Conservation (phyloP, 441 rosid species). For the Bruguiera hainesii region DNA sequence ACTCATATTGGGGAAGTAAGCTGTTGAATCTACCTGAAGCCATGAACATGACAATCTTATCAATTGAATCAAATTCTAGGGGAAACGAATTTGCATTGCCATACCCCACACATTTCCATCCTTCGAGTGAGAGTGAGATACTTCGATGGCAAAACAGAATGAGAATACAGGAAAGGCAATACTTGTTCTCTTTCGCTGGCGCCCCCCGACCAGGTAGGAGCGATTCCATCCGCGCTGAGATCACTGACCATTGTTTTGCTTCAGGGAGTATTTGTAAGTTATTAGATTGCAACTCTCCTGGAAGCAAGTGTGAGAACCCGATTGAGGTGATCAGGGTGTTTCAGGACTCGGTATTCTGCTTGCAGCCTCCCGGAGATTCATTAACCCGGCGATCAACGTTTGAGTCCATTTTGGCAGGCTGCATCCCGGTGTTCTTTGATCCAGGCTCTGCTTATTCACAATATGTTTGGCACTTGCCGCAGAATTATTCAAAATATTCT, state of each 20-base stretch:
- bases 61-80: slow-evolving; percentile 50
- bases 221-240: slow-evolving; percentile 36
- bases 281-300: slow-evolving; percentile 22
- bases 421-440: slow-evolving; percentile 57
- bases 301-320: slow-evolving; percentile 36
- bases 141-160: slow-evolving; percentile 37
- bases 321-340: slow-evolving; percentile 29
- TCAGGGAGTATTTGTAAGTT: slow-evolving; percentile 36
- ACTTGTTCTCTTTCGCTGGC: slow-evolving; percentile 52
- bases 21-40: slow-evolving; percentile 55
- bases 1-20: slow-evolving; percentile 54
- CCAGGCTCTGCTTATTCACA: slow-evolving; percentile 55
- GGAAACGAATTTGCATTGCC: slow-evolving; percentile 50
- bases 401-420: slow-evolving; percentile 47
- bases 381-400: slow-evolving; percentile 51
- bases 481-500: background rate
- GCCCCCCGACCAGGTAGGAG: slow-evolving; percentile 36
- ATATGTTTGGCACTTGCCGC: slow-evolving; percentile 46
- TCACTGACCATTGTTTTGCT: slow-evolving; percentile 43
- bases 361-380: slow-evolving; percentile 56
- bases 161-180: slow-evolving; percentile 25
- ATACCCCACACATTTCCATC: slow-evolving; percentile 60
- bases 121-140: slow-evolving; percentile 33
- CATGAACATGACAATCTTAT: slow-evolving; percentile 48
- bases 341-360: slow-evolving; percentile 39